phyloP scores from a whole-genome alignment of 306 rosid genomes.

The Canavalia gladiata region DNA sequence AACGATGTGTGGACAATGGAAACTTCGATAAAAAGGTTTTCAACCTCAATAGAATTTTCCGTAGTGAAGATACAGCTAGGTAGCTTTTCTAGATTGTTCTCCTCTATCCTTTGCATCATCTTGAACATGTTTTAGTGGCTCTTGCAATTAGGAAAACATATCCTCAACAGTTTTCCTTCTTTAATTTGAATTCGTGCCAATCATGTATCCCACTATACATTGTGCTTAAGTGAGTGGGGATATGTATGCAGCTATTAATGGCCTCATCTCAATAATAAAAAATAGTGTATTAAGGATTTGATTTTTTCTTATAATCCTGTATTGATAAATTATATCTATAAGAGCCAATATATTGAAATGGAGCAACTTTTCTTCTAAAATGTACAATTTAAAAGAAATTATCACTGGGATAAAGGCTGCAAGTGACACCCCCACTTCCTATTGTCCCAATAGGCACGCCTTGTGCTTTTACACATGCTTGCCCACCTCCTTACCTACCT shows the following conservation, averaged over 20 bases:
- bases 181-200: conserved; percentile 33
- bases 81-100: conserved; percentile 42
- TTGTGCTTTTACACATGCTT: conserved; percentile 44
- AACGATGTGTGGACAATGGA: no score
- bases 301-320: background rate
- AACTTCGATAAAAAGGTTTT: background rate
- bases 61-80: conserved; percentile 7
- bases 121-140: conserved; percentile 31
- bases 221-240: conserved; percentile 31
- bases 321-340: background rate
- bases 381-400: background rate
- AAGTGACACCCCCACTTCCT: conserved; percentile 49
- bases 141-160: conserved; percentile 32
- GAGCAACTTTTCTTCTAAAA: background rate
- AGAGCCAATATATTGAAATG: background rate
- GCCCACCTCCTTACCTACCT: conserved; percentile 26
- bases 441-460: conserved; percentile 30
- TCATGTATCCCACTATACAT: conserved; percentile 31
- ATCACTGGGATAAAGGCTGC: background rate
- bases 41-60: background rate
- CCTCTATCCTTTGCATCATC: background rate
- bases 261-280: conserved; percentile 39
- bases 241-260: conserved; percentile 36
- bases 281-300: background rate
- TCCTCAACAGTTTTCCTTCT: background rate